Conservation (phyloP, 495 filamentous ascomycete genomes). For the Penicillium robsamsonii region DNA sequence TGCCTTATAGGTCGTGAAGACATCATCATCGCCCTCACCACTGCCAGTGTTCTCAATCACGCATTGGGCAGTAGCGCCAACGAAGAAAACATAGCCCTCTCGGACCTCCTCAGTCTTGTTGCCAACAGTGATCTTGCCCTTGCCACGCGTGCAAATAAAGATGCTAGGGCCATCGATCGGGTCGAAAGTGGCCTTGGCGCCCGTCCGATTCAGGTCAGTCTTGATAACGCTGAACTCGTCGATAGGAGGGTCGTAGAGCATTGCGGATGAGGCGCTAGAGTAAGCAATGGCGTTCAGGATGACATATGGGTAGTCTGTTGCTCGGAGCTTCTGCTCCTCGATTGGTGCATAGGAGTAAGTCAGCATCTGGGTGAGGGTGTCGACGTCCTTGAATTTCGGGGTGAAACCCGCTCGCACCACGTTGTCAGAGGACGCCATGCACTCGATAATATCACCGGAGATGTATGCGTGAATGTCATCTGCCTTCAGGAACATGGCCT, state of each 20-base stretch:
- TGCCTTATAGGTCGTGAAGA: slow-evolving; percentile 88
- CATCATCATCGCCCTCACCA: slow-evolving; percentile 48
- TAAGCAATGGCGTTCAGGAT: slow-evolving; percentile 77
- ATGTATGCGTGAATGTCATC: slow-evolving; percentile 98
- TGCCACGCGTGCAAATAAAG: slow-evolving; percentile 80
- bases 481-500: slow-evolving; percentile 93
- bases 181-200: slow-evolving; percentile 82
- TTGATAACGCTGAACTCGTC: slow-evolving; percentile 93
- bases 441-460: slow-evolving; percentile 95
- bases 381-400: slow-evolving; percentile 96
- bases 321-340: slow-evolving; percentile 87
- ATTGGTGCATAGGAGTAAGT: slow-evolving; percentile 95
- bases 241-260: slow-evolving; percentile 91
- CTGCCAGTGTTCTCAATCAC: slow-evolving; percentile 65
- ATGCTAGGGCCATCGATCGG: slow-evolving; percentile 86
- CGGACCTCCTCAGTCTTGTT: slow-evolving; percentile 68
- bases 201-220: slow-evolving; percentile 65
- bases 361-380: slow-evolving; percentile 85
- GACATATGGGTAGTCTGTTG: slow-evolving; percentile 77
- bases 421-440: slow-evolving; percentile 97
- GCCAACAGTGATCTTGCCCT: slow-evolving; percentile 80
- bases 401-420: slow-evolving; percentile 97
- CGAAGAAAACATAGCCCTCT: slow-evolving; percentile 85
- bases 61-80: slow-evolving; percentile 85
- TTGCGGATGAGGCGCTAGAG: slow-evolving; percentile 62